Evolutionary conservation across 2,329 filamentous ascomycete species (phyloP).

Genomic region (Xylariomycetidae sp.): DNA sequence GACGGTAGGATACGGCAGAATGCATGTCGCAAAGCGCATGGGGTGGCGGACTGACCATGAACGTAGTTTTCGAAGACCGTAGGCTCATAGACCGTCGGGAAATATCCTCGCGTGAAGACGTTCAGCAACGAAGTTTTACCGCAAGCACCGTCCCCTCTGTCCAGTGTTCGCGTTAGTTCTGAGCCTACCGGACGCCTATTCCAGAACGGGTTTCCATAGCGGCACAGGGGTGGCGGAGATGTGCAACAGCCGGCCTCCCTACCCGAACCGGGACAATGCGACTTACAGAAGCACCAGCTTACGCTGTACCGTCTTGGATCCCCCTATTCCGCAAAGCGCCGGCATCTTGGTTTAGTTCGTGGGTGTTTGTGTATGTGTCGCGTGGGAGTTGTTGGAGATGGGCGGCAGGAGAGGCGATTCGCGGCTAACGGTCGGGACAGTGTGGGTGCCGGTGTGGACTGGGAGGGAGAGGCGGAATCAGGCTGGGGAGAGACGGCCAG

Average conservation of each 20-base stretch:
- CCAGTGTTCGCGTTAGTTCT: slow-evolving; percentile 9
- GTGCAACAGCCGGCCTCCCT: slow-evolving; percentile 6
- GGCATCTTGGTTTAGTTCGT: slow-evolving; percentile 27
- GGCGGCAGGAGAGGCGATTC: background rate
- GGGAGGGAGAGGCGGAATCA: background rate
- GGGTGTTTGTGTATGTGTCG: slow-evolving; percentile 2
- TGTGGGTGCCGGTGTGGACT: background rate
- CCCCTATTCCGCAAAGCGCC: slow-evolving; percentile 52
- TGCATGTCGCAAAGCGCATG: background rate
- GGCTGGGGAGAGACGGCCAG: background rate
- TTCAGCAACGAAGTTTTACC: slow-evolving; percentile 97
- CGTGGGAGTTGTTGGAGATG: slow-evolving; percentile 1
- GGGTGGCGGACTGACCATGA: slow-evolving; percentile 58
- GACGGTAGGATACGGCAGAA: background rate
- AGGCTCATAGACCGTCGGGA: slow-evolving; percentile 96
- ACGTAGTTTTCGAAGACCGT: slow-evolving; percentile 99
- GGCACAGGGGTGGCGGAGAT: slow-evolving; percentile 25
- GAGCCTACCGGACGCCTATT: too few species aligned
- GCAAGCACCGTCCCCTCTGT: slow-evolving; percentile 87
- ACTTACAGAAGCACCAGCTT: slow-evolving; percentile 90
- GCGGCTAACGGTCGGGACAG: background rate
- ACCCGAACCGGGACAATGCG: slow-evolving; percentile 15
- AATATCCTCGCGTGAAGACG: slow-evolving; percentile 98
- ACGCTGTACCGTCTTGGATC: slow-evolving; percentile 81
- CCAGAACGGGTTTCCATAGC: too few species aligned